These are phyloP conservation scores for Microbotryum scabiosae DNA, from an alignment of 1,284 basidiomycete genomes.

Conservation along the genomic window DNA sequence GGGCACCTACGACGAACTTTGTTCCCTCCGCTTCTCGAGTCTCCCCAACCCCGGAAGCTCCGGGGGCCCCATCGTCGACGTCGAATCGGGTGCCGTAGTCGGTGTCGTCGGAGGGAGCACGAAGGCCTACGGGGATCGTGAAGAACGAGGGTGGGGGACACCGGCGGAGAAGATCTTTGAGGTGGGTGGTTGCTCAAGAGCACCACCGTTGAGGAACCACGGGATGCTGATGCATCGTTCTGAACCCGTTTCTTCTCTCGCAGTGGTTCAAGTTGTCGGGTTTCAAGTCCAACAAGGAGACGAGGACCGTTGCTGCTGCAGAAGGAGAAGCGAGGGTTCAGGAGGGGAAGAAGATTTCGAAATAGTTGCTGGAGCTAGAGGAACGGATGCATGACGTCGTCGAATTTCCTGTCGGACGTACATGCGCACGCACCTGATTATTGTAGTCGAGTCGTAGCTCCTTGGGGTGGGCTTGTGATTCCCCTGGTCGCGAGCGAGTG, in stretches of 20 bases:
- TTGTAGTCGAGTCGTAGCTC: no score
- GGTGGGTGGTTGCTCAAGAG: constrained; percentile 41
- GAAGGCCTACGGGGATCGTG: constrained; percentile 34
- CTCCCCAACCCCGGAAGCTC: constrained; percentile 59
- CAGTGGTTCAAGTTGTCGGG: constrained; percentile 26
- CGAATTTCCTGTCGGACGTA: no score
- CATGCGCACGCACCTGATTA: no score
- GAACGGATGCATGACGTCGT: no score
- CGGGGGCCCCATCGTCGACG: constrained; percentile 61
- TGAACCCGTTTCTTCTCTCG: background rate
- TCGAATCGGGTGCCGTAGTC: constrained; percentile 56
- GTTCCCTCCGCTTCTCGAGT: constrained; percentile 52
- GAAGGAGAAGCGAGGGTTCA: no score
- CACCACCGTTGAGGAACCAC: no score
- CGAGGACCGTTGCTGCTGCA: no score
- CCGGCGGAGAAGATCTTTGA: constrained; percentile 61
- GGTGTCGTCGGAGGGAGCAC: constrained; percentile 47
- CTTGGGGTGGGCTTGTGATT: no score
- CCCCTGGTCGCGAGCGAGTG: no score
- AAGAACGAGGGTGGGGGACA: constrained; percentile 57
- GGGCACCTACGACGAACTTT: constrained; percentile 60
- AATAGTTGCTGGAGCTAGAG: no score
- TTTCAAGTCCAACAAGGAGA: constrained; percentile 1
- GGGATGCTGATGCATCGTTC: background rate
- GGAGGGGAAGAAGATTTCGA: no score